Evolutionary conservation across 352 stramenopile species (phyloP).

Genomic region (Globisporangium takayamanum): DNA sequence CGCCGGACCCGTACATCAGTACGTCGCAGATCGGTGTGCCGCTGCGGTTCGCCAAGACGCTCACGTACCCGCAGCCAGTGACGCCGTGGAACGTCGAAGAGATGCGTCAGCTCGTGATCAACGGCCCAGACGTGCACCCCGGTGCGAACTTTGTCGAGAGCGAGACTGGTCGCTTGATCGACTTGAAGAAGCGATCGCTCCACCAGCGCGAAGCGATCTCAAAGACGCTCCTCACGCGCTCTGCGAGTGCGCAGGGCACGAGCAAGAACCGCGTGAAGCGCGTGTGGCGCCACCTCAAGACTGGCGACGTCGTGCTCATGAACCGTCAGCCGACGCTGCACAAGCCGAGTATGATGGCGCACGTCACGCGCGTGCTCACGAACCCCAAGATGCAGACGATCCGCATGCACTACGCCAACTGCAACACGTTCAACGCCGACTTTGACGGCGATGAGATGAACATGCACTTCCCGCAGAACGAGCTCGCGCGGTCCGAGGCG

Average conservation of each 20-base stretch:
- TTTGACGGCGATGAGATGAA: conserved; percentile 99
- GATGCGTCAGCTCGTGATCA: conserved; percentile 95
- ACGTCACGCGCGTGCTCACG: conserved; percentile 95
- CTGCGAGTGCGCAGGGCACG: conserved; percentile 64
- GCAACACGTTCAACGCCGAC: conserved; percentile 99
- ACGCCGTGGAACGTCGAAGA: conserved; percentile 97
- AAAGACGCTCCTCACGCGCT: conserved; percentile 91
- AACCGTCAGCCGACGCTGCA: conserved; percentile 99
- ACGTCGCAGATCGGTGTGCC: conserved; percentile 99
- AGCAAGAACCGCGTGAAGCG: conserved; percentile 90
- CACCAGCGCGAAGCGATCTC: conserved; percentile 94
- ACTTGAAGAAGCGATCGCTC: conserved; percentile 91
- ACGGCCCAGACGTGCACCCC: conserved; percentile 94
- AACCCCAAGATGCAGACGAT: conserved; percentile 98
- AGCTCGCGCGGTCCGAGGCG: conserved; percentile 95
- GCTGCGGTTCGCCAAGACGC: conserved; percentile 95
- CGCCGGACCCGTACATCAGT: conserved; percentile 98
- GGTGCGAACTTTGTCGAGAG: conserved; percentile 98
- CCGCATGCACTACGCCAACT: conserved; percentile 99
- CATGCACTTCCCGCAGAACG: conserved; percentile 99
- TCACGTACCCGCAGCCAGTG: conserved; percentile 98
- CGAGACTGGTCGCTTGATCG: conserved; percentile 89
- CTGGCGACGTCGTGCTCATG: conserved; percentile 98
- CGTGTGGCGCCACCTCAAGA: conserved; percentile 96
- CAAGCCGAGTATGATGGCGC: conserved; percentile 99